phyloP scores from a whole-genome alignment of 2,329 filamentous ascomycete genomes.

The Ophiostoma quercus region DNA sequence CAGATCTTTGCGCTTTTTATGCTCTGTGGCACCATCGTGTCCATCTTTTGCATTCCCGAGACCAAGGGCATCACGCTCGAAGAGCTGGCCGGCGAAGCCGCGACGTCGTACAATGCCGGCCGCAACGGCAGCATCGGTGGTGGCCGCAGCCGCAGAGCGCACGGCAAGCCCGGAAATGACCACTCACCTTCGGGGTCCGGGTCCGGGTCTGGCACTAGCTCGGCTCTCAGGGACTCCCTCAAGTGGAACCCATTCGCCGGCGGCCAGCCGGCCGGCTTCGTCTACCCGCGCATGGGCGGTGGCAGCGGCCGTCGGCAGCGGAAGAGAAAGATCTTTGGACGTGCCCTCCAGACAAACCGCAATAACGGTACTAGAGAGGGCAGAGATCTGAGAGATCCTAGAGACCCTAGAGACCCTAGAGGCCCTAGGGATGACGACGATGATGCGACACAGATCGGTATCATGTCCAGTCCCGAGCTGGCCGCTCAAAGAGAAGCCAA shows the following conservation, averaged over 20 bases:
- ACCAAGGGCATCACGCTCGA: constrained; percentile 71
- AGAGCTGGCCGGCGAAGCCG: constrained; percentile 61
- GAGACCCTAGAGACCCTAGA: background rate
- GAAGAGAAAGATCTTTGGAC: constrained; percentile 31
- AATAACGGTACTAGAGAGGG: background rate
- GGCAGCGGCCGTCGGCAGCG: constrained; percentile 30
- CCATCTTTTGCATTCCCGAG: constrained; percentile 65
- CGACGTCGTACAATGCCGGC: constrained; percentile 52
- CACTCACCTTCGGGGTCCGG: background rate
- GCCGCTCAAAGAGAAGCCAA: background rate
- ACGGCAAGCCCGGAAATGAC: background rate
- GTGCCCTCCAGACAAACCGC: constrained; percentile 27
- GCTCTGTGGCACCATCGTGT: constrained; percentile 63
- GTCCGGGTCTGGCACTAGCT: background rate
- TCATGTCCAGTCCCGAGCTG: background rate
- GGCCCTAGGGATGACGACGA: background rate
- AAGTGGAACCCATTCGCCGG: constrained; percentile 46
- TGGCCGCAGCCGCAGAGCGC: constrained; percentile 30
- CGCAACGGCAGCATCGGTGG: constrained; percentile 46
- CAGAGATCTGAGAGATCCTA: background rate
- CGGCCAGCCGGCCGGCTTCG: constrained; percentile 49
- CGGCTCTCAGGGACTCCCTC: constrained; percentile 24
- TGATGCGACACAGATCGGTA: background rate
- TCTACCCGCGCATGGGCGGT: constrained; percentile 37
- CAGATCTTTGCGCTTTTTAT: constrained; percentile 77